Evolutionary conservation across 2,329 filamentous ascomycete species (phyloP).

Genomic region (Diplodia seriata): DNA sequence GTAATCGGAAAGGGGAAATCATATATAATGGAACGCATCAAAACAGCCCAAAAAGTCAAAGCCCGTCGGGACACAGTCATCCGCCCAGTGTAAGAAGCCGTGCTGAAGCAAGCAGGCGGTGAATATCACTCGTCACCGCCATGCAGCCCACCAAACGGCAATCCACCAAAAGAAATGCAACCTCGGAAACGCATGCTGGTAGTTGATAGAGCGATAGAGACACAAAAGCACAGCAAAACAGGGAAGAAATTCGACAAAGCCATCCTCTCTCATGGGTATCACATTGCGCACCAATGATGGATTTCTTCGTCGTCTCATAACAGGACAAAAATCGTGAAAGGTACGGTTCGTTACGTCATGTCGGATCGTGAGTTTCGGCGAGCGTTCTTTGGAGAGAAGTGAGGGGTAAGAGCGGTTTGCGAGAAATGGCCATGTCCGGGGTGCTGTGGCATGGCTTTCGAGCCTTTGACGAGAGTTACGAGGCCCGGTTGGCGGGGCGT

Average conservation of each 20-base stretch:
- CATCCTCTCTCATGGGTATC: slow-evolving; percentile 41
- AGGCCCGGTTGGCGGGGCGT: slow-evolving; percentile 38
- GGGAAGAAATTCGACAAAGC: slow-evolving; percentile 36
- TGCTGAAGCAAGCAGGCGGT: slow-evolving; percentile 22
- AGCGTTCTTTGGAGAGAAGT: slow-evolving; percentile 7
- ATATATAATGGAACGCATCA: not conserved
- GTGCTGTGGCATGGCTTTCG: slow-evolving; percentile 27
- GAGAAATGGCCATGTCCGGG: slow-evolving; percentile 32
- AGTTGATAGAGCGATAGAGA: slow-evolving; percentile 3
- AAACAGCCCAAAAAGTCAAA: slow-evolving; percentile 5
- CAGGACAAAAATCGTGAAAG: slow-evolving; percentile 34
- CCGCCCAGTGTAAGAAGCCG: slow-evolving; percentile 19
- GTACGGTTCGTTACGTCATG: slow-evolving; percentile 34
- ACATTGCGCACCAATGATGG: slow-evolving; percentile 40
- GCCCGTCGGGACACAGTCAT: slow-evolving; percentile 11
- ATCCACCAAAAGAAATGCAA: slow-evolving; percentile 13
- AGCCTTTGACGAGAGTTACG: slow-evolving; percentile 10
- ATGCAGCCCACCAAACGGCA: slow-evolving; percentile 10
- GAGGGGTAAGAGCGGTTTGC: slow-evolving; percentile 2
- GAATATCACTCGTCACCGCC: slow-evolving; percentile 17
- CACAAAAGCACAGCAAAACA: slow-evolving; percentile 21
- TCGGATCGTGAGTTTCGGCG: slow-evolving; percentile 31
- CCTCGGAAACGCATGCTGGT: slow-evolving; percentile 20
- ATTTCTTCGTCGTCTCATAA: slow-evolving; percentile 38
- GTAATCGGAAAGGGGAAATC: not conserved